Evolutionary conservation across 805 yeast species (phyloP), one percentile per base, ranked within the genome.

Genomic region (Candida broadrunensis): DNA sequence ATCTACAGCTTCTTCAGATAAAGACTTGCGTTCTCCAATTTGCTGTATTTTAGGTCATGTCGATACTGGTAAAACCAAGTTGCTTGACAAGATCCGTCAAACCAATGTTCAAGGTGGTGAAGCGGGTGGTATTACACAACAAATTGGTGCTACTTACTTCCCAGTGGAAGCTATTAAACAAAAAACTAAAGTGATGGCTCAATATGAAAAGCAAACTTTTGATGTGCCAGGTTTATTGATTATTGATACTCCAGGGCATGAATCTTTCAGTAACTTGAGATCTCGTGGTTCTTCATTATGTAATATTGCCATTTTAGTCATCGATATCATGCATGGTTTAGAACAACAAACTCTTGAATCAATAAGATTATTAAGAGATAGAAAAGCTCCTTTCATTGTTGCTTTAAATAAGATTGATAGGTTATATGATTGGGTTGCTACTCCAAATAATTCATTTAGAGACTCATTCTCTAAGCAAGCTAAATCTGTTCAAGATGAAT

Each of bases 91-190:
- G 69, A 83, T 93, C 54, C 91, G 99, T 73, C 97, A 91, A 73
- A 93, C 98, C 32, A 93, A 93, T 60, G 99, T 93, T 46, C 99
- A 93, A 74, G 99, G 97, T 65, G 99, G 99, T 61, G 99, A 93
- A 73, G 99, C 99, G 41, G 99, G 99, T 75, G 99, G 99, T 75
- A 93, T 93, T 65, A 93, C 99, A 50, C 99, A 93, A 78, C 99
- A 93, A 72, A 93, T 93, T 61, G 99, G 99, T 80, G 99, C 99
- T 42, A 93, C 99, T 17, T 93, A 93, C 65, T 93, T 93, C 88
- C 99, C 99, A 46, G 89, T 93, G 52, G 95, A 85, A 23, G 89
- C 97, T 33, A 88, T 93, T 57, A 83, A 83, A 65, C 81, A 81
- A 59, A 93, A 93, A 72, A 93, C 98, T 20, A 85, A 81, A 35